Percentiles rank a stretch among this genome's conserved stretches.
Conservation (phyloP, 352 stramenopile genomes). For the Paralagenidium karlingii region DNA sequence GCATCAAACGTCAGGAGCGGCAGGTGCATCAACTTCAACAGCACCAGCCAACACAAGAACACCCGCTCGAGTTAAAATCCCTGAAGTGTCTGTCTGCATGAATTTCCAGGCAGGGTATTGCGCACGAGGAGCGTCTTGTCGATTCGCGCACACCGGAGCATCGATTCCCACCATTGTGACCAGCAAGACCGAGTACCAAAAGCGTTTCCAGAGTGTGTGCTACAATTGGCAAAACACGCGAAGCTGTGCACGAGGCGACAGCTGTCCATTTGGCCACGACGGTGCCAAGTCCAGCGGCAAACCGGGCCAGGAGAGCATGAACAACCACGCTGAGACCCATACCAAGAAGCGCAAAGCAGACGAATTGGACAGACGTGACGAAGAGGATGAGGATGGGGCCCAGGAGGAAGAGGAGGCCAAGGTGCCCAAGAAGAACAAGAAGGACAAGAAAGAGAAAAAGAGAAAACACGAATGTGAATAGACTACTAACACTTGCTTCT, state of each 20-base stretch:
- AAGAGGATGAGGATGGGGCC: not conserved
- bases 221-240: slow-evolving; percentile 21
- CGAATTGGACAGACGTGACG: no score
- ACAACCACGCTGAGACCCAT: no score
- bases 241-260: slow-evolving; percentile 12
- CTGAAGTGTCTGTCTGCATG: slow-evolving; percentile 12
- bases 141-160: slow-evolving; percentile 12
- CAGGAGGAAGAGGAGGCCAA: not conserved
- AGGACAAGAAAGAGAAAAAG: slow-evolving; percentile 4
- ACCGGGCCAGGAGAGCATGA: no score
- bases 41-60: no score
- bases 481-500: no score
- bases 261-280: slow-evolving; percentile 16
- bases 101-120: slow-evolving; percentile 14
- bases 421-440: not conserved
- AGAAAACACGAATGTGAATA: not conserved
- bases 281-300: slow-evolving; percentile 1
- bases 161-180: not conserved
- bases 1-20: not conserved
- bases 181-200: slow-evolving; percentile 14
- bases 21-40: slow-evolving; percentile 1
- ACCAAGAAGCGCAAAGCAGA: no score
- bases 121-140: slow-evolving; percentile 11
- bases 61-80: no score
- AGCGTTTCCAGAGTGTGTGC: slow-evolving; percentile 21